Base-by-base conservation (phyloP, 495 filamentous ascomycete genomes). In the Corynascus novoguineensis region DNA sequence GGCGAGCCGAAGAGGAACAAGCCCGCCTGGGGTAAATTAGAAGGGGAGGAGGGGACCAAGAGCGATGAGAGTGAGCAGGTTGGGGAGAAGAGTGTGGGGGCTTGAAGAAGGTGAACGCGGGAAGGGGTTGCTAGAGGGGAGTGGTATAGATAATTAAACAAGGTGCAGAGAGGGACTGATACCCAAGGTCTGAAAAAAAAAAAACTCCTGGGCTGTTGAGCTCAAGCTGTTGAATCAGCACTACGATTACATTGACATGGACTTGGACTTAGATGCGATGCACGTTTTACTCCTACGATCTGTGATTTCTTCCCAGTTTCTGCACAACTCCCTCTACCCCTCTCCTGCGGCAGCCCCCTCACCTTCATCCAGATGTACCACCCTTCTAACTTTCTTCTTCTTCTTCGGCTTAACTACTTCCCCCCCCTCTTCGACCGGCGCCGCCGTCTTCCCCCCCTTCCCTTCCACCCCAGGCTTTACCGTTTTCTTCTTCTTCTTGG, bases 1-100 rank as follows among this genome's bases (percentile, higher is more conserved):
- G 76, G 79, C 11, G 83, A 86, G 55, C 68, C 73, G 22, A 86
- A 79, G 70, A 86, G 84, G 62, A 91, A 92, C 64, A 76, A 79
- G 9, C 76, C 81, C 6, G 80, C 82, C 0, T 96, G 85, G 73
- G 79, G 65, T 57, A 71, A 73, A 44, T 62, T 71, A 37, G 63
- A 64, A 5, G 67, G 44, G 11, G 67, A 31, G 12, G 41, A 31
- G 24, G 52, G 24, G n/a, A 31, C 12, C 2, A 70, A 69, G 53
- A 70, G 62, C 21, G 78, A 76, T 17, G 69, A 75, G 5, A 77
- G 78, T 42, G 79, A 76, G 6, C 70, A 73, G n/a, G 81, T 66
- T 22, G 58, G 61, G 7, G 32, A 45, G 29, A 25, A 19, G 27
- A 19, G 6, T 32, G 11, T 25, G n/a, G 35, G 35, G 11, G 35